phyloP scores from a whole-genome alignment of 371 early-diverging fungal species.

The Mortierella sp. region DNA sequence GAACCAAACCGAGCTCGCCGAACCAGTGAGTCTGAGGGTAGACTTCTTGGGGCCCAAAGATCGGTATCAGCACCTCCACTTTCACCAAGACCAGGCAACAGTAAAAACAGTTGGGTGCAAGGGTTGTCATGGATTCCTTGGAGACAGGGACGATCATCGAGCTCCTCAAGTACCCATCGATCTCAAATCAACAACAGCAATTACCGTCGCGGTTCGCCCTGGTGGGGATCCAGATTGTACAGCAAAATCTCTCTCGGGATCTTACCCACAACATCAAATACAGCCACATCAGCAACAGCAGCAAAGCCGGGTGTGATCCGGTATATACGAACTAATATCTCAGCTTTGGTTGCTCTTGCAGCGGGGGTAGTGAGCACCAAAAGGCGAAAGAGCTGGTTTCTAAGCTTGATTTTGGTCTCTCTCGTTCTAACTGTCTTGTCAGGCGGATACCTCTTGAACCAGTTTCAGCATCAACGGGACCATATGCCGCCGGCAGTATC shows the following conservation, averaged over 20 bases:
- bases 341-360: neutral
- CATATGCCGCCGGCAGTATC: slow-evolving; percentile 1
- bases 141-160: neutral
- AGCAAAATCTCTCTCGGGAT: neutral
- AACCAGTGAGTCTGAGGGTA: slow-evolving; percentile 22
- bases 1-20: slow-evolving; percentile 13
- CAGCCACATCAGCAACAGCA: neutral
- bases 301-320: neutral
- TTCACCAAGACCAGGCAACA: slow-evolving; percentile 2
- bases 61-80: neutral
- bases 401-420: slow-evolving; percentile 35
- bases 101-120: slow-evolving; percentile 12
- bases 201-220: slow-evolving; percentile 5
- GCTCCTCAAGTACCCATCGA: neutral
- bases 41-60: slow-evolving; percentile 4
- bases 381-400: slow-evolving; percentile 45
- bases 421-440: slow-evolving; percentile 35
- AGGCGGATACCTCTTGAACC: slow-evolving; percentile 32
- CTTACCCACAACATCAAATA: neutral
- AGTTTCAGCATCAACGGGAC: slow-evolving; percentile 27
- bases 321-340: neutral
- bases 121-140: slow-evolving; percentile 12
- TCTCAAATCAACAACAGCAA: neutral
- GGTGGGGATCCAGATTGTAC: slow-evolving; percentile 14
- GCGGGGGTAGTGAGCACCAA: slow-evolving; percentile 22